Percentiles rank a stretch among this genome's conserved stretches.
Evolutionary conservation across 1,284 basidiomycete species (phyloP).

Genomic region (Ceratobasidium sp.): DNA sequence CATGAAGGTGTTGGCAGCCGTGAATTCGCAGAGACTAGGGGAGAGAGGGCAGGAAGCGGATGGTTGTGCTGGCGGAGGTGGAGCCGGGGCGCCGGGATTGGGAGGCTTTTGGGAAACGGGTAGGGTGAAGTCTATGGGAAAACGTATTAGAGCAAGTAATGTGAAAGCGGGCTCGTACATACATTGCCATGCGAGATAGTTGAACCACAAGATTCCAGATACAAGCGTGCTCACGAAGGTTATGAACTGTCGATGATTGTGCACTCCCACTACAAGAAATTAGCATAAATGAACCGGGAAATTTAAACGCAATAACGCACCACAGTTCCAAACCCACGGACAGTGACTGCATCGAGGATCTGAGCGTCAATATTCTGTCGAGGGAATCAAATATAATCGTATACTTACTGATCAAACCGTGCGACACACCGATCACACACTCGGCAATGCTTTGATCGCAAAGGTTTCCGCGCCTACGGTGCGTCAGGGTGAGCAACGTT

Average conservation of each 20-base stretch:
- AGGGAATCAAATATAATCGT: neutral
- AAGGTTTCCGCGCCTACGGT: slow-evolving; percentile 81
- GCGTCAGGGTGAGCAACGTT: slow-evolving; percentile 2
- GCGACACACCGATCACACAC: slow-evolving; percentile 92
- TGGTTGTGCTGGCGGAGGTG: slow-evolving; percentile 60
- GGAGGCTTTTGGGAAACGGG: slow-evolving; percentile 5
- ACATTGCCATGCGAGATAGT: slow-evolving; percentile 84
- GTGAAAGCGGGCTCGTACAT: slow-evolving; percentile 7
- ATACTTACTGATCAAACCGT: slow-evolving; percentile 87
- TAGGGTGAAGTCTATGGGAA: slow-evolving; percentile 52
- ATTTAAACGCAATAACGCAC: slow-evolving; percentile 62
- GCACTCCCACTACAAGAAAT: slow-evolving; percentile 77
- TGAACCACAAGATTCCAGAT: slow-evolving; percentile 81
- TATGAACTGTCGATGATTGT: slow-evolving; percentile 96
- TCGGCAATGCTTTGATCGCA: slow-evolving; percentile 96
- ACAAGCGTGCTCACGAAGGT: slow-evolving; percentile 90
- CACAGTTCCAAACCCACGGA: slow-evolving; percentile 99
- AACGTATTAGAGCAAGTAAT: slow-evolving; percentile 61
- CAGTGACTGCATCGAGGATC: slow-evolving; percentile 75
- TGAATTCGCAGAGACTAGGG: slow-evolving; percentile 74
- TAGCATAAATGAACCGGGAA: neutral
- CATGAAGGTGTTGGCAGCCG: slow-evolving; percentile 83
- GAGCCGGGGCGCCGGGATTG: slow-evolving; percentile 57
- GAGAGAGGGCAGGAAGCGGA: slow-evolving; percentile 78
- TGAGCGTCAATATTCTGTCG: neutral